These are phyloP conservation scores for Amaranthus hypochondriacus DNA, from an alignment of 148 eudicot species.

Conservation along the genomic window DNA sequence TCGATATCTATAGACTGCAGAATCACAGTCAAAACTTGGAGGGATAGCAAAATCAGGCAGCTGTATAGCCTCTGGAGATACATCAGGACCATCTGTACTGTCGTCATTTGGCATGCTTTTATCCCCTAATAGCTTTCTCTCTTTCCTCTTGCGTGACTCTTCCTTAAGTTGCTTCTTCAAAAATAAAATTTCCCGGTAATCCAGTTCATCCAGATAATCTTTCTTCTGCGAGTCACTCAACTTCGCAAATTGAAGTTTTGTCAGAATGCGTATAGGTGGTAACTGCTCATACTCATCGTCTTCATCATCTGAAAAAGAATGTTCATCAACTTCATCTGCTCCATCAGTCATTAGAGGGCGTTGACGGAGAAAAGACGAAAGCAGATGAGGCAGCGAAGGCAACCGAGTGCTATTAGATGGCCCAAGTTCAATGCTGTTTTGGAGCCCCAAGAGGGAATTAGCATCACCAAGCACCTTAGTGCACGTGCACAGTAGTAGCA, in stretches of 20 bases:
- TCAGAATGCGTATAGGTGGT: constrained; percentile 86
- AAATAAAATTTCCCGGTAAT: constrained; percentile 85
- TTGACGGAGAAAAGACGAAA: constrained; percentile 76
- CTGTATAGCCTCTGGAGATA: constrained; percentile 52
- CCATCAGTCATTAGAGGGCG: constrained; percentile 35
- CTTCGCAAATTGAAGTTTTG: constrained; percentile 66
- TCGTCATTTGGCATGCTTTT: constrained; percentile 25
- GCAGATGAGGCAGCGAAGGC: constrained; percentile 89
- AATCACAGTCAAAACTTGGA: constrained; percentile 71
- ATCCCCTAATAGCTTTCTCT: constrained; percentile 27
- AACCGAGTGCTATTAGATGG: constrained; percentile 39
- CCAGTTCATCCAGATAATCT: constrained; percentile 88
- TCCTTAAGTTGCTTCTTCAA: constrained; percentile 82
- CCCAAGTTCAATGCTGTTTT: constrained; percentile 68
- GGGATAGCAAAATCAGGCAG: constrained; percentile 83
- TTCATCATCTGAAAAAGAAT: constrained; percentile 41
- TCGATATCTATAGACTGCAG: constrained; percentile 65
- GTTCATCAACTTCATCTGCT: constrained; percentile 41
- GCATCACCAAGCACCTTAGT: constrained; percentile 85
- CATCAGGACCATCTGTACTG: constrained; percentile 37
- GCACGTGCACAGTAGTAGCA: constrained; percentile 70
- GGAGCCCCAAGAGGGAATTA: constrained; percentile 59
- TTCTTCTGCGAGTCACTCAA: constrained; percentile 63
- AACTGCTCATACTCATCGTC: constrained; percentile 80
- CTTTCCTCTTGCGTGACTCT: constrained; percentile 46